These are phyloP conservation scores for Alliaria petiolata DNA, from an alignment of 345 rosid genomes.

Conservation along the genomic window DNA sequence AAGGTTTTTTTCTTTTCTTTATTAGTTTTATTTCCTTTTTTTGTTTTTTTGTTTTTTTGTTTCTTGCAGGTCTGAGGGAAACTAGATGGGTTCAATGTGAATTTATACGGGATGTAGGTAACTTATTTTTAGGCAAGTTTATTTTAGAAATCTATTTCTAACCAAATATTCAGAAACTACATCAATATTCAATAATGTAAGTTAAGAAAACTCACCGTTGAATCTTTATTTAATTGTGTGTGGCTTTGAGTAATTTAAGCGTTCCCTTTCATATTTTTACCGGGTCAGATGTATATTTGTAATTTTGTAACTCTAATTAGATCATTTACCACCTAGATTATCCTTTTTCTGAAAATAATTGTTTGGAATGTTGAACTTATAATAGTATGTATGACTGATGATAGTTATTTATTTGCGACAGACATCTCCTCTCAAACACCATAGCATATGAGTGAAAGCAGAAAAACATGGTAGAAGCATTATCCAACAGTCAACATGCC, in stretches of 20 bases:
- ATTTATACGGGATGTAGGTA: conserved; percentile 11
- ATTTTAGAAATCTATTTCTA: neutral
- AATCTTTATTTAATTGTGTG: neutral
- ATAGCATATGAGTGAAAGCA: too few relatives aligned
- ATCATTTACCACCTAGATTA: neutral
- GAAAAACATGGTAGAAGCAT: too few relatives aligned
- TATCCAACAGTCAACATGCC: too few relatives aligned
- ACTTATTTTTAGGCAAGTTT: neutral
- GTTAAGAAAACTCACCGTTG: neutral
- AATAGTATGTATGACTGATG: too few relatives aligned
- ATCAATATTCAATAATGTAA: neutral
- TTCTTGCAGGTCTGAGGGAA: conserved; percentile 32
- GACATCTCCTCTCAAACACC: too few relatives aligned
- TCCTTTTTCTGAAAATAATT: neutral
- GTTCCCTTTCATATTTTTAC: neutral
- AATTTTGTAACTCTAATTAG: neutral
- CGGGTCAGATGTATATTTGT: neutral
- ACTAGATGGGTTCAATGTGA: neutral
- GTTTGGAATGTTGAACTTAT: neutral
- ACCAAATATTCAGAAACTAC: neutral
- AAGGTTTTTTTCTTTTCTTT: neutral
- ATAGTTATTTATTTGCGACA: too few relatives aligned
- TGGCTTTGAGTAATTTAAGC: conserved; percentile 18
- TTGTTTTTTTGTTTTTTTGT: neutral
- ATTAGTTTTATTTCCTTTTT: neutral